Percentiles rank a stretch among this genome's conserved stretches.
These are phyloP conservation scores for Helichrysum umbraculigerum DNA, from an alignment of 129 eudicot species.

Conservation along the genomic window DNA sequence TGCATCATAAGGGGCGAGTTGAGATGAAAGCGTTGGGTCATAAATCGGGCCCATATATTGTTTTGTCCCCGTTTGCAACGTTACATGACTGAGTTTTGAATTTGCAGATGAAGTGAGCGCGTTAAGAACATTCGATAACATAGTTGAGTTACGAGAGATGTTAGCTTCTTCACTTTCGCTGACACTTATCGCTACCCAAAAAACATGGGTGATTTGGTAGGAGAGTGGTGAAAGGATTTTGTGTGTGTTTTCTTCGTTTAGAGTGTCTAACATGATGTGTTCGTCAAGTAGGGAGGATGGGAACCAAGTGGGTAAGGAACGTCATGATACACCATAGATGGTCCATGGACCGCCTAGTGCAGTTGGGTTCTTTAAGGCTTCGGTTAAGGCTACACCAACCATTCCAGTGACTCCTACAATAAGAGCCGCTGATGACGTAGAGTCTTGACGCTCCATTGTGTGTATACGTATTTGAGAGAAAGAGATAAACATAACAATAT, in stretches of 20 bases:
- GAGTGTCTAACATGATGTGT: background rate
- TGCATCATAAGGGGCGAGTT: background rate
- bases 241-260: background rate
- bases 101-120: background rate
- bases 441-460: background rate
- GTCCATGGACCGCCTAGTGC: background rate
- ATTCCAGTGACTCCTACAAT: background rate
- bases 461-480: background rate
- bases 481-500: no score
- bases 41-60: background rate
- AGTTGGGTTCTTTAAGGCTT: background rate
- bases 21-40: background rate
- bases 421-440: background rate
- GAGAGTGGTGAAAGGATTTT: background rate
- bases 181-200: background rate
- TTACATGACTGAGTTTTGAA: background rate
- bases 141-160: background rate
- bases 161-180: background rate
- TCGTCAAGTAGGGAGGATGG: background rate
- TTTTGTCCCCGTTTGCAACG: background rate
- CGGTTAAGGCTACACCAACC: background rate
- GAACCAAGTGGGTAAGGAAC: background rate
- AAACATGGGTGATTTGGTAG: background rate
- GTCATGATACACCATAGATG: background rate
- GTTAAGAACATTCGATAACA: background rate